Evolutionary conservation across 2,329 filamentous ascomycete genomes (phyloP), one percentile per base, ranked within the genome.

Genomic region (Colletotrichum scovillei): DNA sequence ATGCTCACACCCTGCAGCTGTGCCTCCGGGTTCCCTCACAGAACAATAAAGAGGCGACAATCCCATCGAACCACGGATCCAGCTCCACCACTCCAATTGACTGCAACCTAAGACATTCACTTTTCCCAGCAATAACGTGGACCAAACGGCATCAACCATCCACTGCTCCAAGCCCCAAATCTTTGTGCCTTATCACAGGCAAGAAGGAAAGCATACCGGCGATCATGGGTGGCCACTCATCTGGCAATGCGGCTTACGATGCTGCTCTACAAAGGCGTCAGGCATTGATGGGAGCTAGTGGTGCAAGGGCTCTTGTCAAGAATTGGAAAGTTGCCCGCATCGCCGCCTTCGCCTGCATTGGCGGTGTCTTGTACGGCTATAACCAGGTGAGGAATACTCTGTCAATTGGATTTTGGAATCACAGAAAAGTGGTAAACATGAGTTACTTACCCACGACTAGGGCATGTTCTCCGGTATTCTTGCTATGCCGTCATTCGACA

Each of bases 381-480:
- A 94, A 95, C 78, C 74, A 75, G 62, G 72, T 57, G 32, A 24
- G 5, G 4, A n/a, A 82, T 9, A 14, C 28, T 12, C 16, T 5
- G 30, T 26, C 5, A 5, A 19, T 16, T 59, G 5, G 5, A 11
- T 7, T 4, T 19, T 22, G 11, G 1, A 26, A 19, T 6, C 30
- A 38, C 7, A 9, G 4, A 5, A 42, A n/a, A 7, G 4, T 9
- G 5, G 24, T 28, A 24, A 8, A 26, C 1, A 28, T 42, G 6
- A 65, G 6, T 12, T 5, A 7, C 28, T 11, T 32, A 26, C 12
- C n/a, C 32, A 16, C 92, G 94, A 4, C 11, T 22, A 26, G 80
- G 93, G 93, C 76, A 92, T 94, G 82, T 94, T 94, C 82, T 90
- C 90, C n/a, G 92, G 93, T 28, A 89, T 95, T 8, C 80, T 91